Evolutionary conservation across 2,329 filamentous ascomycete genomes (phyloP), one percentile per base, ranked within the genome.

Genomic region (Fonsecaea multimorphosa): DNA sequence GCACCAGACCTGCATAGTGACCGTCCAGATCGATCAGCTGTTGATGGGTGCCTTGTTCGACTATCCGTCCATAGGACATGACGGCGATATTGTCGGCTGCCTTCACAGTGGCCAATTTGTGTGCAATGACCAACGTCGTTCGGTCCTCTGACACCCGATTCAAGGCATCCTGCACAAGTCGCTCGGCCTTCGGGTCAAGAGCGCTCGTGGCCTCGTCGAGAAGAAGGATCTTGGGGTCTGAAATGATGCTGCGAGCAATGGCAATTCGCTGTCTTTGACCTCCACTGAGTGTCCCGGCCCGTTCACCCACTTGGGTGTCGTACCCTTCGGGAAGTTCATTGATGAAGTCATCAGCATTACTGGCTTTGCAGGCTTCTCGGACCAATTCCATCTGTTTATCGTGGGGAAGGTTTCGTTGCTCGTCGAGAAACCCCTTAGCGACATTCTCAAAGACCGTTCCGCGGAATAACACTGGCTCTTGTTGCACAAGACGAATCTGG

Each of bases 261-360:
- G 91, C 88, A 27, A 96, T 84, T 2, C 92, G 86, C 75, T 96
- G 92, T 22, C 91, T 86, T 75, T 96, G 91, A 0, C 92, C 92
- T 14, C 91, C 90, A 16, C 89, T 92, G 1, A 96, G 80, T 73
- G 91, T 92, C 51, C 89, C 89, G 3, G 92, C 92, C 22, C 85
- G 85, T 73, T 94, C 91, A 1, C 92, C 92, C 0, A 95, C 91
- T 8, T 85, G 78, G 0, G 91, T 92, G 3, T 90, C 84, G 73
- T 93, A 93, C 1, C 87, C 86, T 79, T 91, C 46, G 4, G 89
- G 89, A 2, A 91, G 79, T 11, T 83, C 84, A 56, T 85, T 82
- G 65, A 91, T 88, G 72, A 89, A 91, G 64, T 89, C 88, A 69
- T 89, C 85, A 0, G 89, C 89, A 74, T 89, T 90, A 1, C 88